These are phyloP conservation scores for Claviceps quebecensis DNA, from an alignment of 2,329 filamentous ascomycete genomes.

Conservation along the genomic window DNA sequence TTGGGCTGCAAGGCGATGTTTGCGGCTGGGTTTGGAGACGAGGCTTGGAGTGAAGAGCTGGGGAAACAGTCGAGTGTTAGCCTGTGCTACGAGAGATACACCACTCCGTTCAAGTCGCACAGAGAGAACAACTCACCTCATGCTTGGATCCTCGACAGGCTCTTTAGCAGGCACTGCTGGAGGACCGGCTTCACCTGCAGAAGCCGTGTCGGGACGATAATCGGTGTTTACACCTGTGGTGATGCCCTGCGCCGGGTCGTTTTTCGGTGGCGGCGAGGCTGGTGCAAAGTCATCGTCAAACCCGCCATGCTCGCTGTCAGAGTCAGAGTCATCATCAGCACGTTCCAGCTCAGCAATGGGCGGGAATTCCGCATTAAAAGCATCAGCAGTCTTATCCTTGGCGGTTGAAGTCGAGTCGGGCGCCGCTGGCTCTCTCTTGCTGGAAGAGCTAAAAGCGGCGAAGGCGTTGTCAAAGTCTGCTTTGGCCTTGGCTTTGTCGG, in stretches of 20 bases:
- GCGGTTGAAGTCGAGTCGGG: slow-evolving; percentile 18
- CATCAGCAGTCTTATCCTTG: slow-evolving; percentile 30
- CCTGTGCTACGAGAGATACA: neutral
- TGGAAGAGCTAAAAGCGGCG: slow-evolving; percentile 50
- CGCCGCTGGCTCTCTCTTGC: slow-evolving; percentile 32
- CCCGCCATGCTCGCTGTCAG: slow-evolving; percentile 62
- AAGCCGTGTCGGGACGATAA: slow-evolving; percentile 2
- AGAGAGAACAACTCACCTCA: slow-evolving; percentile 12
- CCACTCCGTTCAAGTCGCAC: no score
- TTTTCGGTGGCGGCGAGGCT: slow-evolving; percentile 34
- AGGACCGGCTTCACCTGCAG: neutral
- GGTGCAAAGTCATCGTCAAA: slow-evolving; percentile 91
- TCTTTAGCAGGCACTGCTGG: slow-evolving; percentile 15
- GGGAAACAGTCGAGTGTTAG: neutral
- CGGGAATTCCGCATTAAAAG: slow-evolving; percentile 70
- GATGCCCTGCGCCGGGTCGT: slow-evolving; percentile 8
- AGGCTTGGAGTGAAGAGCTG: slow-evolving; percentile 16
- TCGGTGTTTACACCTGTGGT: neutral
- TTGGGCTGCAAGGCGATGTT: slow-evolving; percentile 14
- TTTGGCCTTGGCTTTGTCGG: slow-evolving; percentile 49
- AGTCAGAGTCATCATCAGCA: slow-evolving; percentile 74
- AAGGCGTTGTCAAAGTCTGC: slow-evolving; percentile 80
- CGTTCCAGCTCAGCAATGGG: slow-evolving; percentile 78
- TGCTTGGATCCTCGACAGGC: slow-evolving; percentile 10
- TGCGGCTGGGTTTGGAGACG: slow-evolving; percentile 19